Percentiles rank a stretch among this genome's conserved stretches.
Evolutionary conservation across 495 filamentous ascomycete species (phyloP).

Genomic region (Parmelia sp.): DNA sequence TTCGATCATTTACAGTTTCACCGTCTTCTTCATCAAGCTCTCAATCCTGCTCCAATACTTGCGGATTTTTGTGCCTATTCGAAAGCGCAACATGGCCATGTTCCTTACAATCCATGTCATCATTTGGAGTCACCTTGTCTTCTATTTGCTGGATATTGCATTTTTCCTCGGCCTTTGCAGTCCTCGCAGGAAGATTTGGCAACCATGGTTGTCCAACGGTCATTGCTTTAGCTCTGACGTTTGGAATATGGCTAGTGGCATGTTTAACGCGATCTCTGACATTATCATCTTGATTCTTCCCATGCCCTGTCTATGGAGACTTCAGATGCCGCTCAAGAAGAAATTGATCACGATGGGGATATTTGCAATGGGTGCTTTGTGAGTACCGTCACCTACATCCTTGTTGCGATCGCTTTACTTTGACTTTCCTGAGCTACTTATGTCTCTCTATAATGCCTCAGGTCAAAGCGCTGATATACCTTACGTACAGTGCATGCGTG

Average conservation of each 20-base stretch:
- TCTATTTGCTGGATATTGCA: constrained; percentile 1
- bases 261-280: constrained; percentile 23
- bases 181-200: constrained; percentile 37
- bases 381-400: no score
- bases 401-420: no score
- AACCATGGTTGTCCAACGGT: constrained; percentile 28
- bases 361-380: no score
- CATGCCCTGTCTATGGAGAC: constrained; percentile 11
- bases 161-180: constrained; percentile 24
- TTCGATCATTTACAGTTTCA: no score
- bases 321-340: no score
- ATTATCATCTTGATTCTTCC: constrained; percentile 24
- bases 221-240: constrained; percentile 34
- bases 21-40: no score
- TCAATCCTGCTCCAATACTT: no score
- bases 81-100: constrained; percentile 2
- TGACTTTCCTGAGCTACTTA: no score
- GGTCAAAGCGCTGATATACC: background rate
- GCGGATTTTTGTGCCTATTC: no score
- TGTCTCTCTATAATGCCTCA: no score
- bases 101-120: constrained; percentile 15
- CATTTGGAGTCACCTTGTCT: constrained; percentile 9
- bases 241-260: constrained; percentile 19
- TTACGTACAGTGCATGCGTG: constrained; percentile 16
- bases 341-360: no score